phyloP scores from a whole-genome alignment of 257 asterid genomes.

The Nyctanthes arbortristis region DNA sequence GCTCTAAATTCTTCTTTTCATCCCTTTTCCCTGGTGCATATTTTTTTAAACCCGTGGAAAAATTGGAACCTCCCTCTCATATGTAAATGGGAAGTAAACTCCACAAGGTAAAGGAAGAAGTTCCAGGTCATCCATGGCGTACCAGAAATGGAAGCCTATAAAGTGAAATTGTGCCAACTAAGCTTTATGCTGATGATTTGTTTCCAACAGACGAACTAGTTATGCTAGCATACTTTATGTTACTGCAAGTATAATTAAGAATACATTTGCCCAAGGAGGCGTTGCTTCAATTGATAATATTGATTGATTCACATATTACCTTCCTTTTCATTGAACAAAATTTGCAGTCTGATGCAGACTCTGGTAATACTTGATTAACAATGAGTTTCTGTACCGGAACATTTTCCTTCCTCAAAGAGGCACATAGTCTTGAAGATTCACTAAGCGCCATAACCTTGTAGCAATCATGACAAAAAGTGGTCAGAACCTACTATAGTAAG shows the following conservation, averaged over 20 bases:
- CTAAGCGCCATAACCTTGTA: constrained; percentile 72
- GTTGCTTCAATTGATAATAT: not conserved
- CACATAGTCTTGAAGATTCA: constrained; percentile 71
- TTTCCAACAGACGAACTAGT: not conserved
- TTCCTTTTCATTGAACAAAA: constrained; percentile 67
- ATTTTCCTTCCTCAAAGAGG: constrained; percentile 63
- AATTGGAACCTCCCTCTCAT: not conserved
- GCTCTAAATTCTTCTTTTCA: not conserved
- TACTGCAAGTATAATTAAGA: not conserved
- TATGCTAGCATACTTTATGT: not conserved
- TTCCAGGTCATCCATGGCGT: not conserved
- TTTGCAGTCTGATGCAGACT: constrained; percentile 69
- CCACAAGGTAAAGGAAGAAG: not conserved
- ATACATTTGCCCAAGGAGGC: not conserved
- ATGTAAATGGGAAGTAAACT: not conserved
- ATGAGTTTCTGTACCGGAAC: constrained; percentile 72
- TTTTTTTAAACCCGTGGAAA: not conserved
- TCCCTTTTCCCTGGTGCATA: not conserved
- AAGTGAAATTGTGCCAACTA: not conserved
- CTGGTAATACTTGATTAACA: constrained; percentile 65
- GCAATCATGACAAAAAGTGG: constrained; percentile 12
- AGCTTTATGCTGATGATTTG: not conserved
- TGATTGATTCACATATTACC: constrained; percentile 39
- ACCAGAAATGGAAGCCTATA: not conserved
- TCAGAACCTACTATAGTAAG: too few relatives aligned